Conservation (phyloP, 106 monocot species). For the Dendrobium huoshanense region DNA sequence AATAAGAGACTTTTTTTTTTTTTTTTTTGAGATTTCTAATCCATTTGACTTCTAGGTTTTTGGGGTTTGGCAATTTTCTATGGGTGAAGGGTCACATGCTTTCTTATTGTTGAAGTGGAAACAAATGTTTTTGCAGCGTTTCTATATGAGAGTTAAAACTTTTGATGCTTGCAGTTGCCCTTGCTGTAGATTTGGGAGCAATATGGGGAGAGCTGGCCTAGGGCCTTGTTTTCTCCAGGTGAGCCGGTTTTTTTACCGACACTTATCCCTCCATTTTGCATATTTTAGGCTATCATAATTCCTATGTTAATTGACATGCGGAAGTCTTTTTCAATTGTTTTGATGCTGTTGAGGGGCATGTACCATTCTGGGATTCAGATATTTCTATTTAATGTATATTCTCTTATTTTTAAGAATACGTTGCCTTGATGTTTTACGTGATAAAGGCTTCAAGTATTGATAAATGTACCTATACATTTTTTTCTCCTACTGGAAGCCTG, state of each 20-base stretch:
- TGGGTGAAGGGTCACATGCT: neutral
- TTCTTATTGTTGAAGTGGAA: neutral
- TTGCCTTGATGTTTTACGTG: neutral
- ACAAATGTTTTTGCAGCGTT: neutral
- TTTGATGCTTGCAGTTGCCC: constrained; percentile 62
- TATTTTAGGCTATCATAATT: neutral
- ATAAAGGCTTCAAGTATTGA: neutral
- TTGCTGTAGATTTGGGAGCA: constrained; percentile 84
- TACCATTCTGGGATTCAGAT: neutral
- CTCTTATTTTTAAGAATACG: neutral
- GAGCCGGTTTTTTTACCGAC: neutral
- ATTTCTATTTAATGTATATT: neutral
- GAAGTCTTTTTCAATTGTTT: neutral
- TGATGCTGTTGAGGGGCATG: neutral
- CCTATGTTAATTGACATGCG: neutral
- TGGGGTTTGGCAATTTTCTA: neutral
- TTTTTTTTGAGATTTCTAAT: neutral
- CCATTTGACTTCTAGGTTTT: neutral
- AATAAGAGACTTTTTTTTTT: neutral
- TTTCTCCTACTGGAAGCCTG: neutral
- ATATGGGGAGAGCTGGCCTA: constrained; percentile 70
- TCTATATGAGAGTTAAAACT: neutral
- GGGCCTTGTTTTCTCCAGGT: constrained; percentile 83
- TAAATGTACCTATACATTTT: neutral
- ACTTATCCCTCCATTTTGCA: neutral